Evolutionary conservation across 257 asterid genomes (phyloP).

Genomic region (Fraxinus cuspidata): DNA sequence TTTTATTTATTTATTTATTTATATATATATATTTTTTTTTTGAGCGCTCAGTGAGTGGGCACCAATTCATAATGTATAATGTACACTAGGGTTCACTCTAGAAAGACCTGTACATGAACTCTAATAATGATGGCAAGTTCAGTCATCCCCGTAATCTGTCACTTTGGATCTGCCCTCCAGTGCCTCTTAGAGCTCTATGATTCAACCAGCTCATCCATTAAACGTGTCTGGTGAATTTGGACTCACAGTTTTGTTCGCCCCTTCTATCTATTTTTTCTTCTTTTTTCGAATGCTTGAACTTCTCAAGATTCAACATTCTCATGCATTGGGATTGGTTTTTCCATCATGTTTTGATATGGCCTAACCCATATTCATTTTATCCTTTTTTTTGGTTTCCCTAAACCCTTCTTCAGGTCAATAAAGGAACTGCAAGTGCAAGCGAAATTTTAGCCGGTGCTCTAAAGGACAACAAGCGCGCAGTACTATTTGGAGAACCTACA

Average conservation of each 20-base stretch:
- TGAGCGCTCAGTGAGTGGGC: background rate
- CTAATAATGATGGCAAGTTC: background rate
- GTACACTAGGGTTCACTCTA: background rate
- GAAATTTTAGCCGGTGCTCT: slow-evolving; percentile 96
- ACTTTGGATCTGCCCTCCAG: background rate
- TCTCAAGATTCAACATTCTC: background rate
- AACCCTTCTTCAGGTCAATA: slow-evolving; percentile 62
- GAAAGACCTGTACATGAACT: background rate
- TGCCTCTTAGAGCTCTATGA: background rate
- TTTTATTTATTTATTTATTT: too few relatives aligned
- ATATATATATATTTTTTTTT: too few relatives aligned
- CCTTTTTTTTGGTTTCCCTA: background rate
- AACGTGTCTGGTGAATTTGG: background rate
- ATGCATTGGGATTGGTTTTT: background rate
- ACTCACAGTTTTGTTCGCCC: background rate
- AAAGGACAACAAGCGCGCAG: slow-evolving; percentile 93
- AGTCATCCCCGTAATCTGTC: background rate
- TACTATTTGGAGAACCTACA: slow-evolving; percentile 84
- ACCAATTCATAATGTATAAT: background rate
- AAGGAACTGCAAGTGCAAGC: slow-evolving; percentile 99
- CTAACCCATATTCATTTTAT: background rate
- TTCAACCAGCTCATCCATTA: background rate
- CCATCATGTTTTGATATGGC: background rate
- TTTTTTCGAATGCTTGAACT: background rate
- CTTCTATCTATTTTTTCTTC: background rate